Evolutionary conservation across 805 yeast species (phyloP).

Genomic region (Saturnispora mendoncae): DNA sequence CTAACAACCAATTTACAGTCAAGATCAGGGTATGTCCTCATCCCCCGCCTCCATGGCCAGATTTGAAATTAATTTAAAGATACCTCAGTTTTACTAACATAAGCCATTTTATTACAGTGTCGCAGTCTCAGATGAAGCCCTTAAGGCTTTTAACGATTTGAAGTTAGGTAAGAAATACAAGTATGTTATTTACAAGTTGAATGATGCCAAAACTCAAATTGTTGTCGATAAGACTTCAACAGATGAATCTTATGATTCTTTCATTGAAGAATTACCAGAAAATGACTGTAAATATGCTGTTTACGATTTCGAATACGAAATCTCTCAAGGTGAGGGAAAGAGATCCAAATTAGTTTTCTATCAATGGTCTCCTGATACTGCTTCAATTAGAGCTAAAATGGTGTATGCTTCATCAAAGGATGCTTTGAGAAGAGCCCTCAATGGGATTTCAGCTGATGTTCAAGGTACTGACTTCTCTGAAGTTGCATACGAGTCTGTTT

Average conservation of each 20-base stretch:
- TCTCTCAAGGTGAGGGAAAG: slow-evolving; percentile 87
- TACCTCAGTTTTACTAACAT: slow-evolving; percentile 3
- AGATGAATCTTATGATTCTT: slow-evolving; percentile 70
- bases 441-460: slow-evolving; percentile 87
- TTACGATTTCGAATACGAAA: slow-evolving; percentile 93
- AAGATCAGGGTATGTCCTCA: slow-evolving; percentile 29
- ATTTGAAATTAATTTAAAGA: no score
- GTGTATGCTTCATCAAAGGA: slow-evolving; percentile 97
- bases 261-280: slow-evolving; percentile 86
- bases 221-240: slow-evolving; percentile 77
- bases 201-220: slow-evolving; percentile 82
- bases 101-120: slow-evolving; percentile 46
- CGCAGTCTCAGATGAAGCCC: slow-evolving; percentile 77
- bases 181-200: slow-evolving; percentile 73
- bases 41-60: no score
- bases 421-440: slow-evolving; percentile 93
- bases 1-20: slow-evolving; percentile 17
- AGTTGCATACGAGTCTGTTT: slow-evolving; percentile 88
- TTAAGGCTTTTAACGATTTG: slow-evolving; percentile 89
- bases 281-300: slow-evolving; percentile 94
- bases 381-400: slow-evolving; percentile 94
- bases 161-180: slow-evolving; percentile 88
- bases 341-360: slow-evolving; percentile 59
- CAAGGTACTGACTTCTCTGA: slow-evolving; percentile 98
- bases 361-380: slow-evolving; percentile 98